Evolutionary conservation across 257 asterid species (phyloP), one percentile per base, ranked within the genome.

Genomic region (Solanum pennellii): DNA sequence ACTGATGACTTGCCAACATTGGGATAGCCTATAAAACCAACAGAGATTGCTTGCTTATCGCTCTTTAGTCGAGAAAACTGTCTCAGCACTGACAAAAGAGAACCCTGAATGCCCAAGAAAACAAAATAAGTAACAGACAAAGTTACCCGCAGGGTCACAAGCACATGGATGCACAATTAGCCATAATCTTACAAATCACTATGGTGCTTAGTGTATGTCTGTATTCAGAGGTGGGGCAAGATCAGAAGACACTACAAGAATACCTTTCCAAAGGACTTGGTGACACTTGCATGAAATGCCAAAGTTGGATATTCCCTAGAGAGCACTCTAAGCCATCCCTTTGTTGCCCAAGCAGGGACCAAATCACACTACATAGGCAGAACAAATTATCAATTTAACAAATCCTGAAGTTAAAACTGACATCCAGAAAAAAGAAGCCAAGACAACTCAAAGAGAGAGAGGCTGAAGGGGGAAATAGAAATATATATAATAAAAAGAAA

Each of bases 1-100:
- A 97, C 98, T 85, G 99, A 97, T 23, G 99, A 97, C 91, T 95
- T 97, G 80, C 99, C 99, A 88, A 97, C 99, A 89, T 96, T 96
- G 69, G 99, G 99, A 92, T 97, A 97, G 45, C 99, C 99, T 23
- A 97, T 94, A 83, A 97, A 97, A 29, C 99, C 99, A 66, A 97
- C 99, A 12, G 99, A 97, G 92, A 97, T 95, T 89, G 97, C 96
- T 92, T 97, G 99, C 90, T 97, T 97, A 91, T 97, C 99, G 86
- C 95, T 93, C 92, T 97, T 95, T 86, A 97, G 84, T 12, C 99
- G 97, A 45, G 99, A 86, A 89, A 95, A 97, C 87, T 97, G 99
- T 86, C 99, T 93, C 91, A 97, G 88, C 49, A 95, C 95, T 18
- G 99, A 95, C 44, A 95, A 92, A 87, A 97, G 99, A 83, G 99